phyloP scores from a whole-genome alignment of 2,329 filamentous ascomycete genomes.

The Fusarium goolgardi region DNA sequence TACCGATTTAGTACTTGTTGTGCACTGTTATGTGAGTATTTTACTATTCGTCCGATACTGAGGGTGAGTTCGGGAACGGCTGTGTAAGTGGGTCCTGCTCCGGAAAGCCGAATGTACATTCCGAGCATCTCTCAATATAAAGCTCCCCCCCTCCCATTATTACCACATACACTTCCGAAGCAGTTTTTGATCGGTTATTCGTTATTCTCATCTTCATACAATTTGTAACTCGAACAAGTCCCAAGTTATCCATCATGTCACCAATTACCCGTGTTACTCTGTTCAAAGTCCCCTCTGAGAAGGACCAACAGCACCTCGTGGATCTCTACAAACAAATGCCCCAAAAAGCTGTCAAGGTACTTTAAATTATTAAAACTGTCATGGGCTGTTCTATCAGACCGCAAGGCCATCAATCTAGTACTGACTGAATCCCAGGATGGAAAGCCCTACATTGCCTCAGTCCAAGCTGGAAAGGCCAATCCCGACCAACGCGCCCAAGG shows the following conservation, averaged over 20 bases:
- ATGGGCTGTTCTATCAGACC: too few species aligned
- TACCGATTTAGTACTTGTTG: too few species aligned
- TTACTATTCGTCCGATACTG: too few species aligned
- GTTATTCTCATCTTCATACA: background rate
- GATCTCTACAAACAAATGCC: conserved; percentile 51
- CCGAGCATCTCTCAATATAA: background rate
- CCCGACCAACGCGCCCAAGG: conserved; percentile 68
- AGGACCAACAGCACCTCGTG: conserved; percentile 49
- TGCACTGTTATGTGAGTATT: too few species aligned
- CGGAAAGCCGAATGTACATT: background rate
- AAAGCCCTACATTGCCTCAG: conserved; percentile 68
- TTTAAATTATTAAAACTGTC: background rate
- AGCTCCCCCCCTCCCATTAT: background rate
- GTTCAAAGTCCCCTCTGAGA: conserved; percentile 53
- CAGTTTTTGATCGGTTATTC: background rate
- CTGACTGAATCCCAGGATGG: conserved; percentile 61
- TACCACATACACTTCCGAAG: background rate
- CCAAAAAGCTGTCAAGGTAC: conserved; percentile 49
- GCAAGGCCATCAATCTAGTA: background rate
- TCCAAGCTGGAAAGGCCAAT: conserved; percentile 61
- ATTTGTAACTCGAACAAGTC: background rate
- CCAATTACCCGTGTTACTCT: conserved; percentile 51
- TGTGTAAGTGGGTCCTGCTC: background rate
- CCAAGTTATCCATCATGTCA: conserved; percentile 7
- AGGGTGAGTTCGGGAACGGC: background rate